Evolutionary conservation across 176 grass and related monocot species (phyloP), one percentile per base, ranked within the genome.

Genomic region (Phoenix roebelenii): DNA sequence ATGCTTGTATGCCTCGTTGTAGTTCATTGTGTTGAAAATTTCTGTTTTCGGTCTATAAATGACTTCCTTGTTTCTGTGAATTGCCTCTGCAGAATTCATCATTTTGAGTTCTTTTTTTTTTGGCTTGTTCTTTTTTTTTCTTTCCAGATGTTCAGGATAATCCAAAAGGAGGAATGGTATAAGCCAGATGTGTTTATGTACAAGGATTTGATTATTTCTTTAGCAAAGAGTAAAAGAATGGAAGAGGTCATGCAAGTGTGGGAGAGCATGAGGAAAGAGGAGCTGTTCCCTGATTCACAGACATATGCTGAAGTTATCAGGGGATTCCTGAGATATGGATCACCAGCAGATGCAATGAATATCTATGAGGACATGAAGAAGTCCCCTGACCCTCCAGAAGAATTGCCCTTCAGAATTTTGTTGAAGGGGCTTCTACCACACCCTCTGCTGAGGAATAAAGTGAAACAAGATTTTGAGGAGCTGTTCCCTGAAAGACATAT

Each of bases 401-500:
- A 85, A 75, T 78, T 91, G 72, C 93, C 87, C 52, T 97, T 97
- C 74, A 82, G 93, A 35, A 78, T 97, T 58, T 73, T 97, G 54
- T 63, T 97, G 51, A 97, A 92, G 70, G 87, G 93, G 52, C 85
- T 97, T 80, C 75, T 97, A 39, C 93, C 87, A 20, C 80, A 88
- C 22, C 93, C 87, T 15, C 53, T 97, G 24, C 66, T 97, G 60
- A 80, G 87, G 78, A 91, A 97, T 65, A 91, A 66, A 63, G 87
- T 97, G 67, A 97, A 97, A 66, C 81, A 97, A 69, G 84, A 97
- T 87, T 97, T 97, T 48, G 93, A 97, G 70, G 87, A 97, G 70
- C 64, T 97, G 49, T 97, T 91, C 71, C 93, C 93, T 0, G 83
- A 88, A 51, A 73, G 75, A 60, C 83, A 97, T 88, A 91, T 91